Conservation (phyloP, 352 stramenopile genomes). For the Pythium sp. region DNA sequence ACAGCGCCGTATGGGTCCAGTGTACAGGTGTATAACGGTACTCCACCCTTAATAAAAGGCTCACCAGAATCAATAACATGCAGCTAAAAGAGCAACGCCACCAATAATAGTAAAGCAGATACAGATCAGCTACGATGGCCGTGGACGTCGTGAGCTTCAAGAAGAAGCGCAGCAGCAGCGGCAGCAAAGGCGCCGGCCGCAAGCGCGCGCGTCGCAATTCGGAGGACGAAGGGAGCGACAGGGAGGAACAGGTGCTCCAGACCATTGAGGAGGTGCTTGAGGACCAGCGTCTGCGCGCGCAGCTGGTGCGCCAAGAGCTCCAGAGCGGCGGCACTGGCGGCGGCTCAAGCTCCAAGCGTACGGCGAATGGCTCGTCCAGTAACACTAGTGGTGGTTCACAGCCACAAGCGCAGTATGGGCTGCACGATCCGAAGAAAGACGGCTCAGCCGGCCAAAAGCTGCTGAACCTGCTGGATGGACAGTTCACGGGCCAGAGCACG, state of each 20-base stretch:
- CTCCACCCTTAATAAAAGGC: background rate
- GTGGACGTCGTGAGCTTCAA: constrained; percentile 51
- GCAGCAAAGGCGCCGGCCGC: constrained; percentile 11
- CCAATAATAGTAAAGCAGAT: background rate
- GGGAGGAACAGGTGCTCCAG: constrained; percentile 38
- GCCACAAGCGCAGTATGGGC: constrained; percentile 37
- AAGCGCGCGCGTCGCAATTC: constrained; percentile 39
- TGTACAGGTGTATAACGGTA: background rate
- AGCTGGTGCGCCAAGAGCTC: constrained; percentile 38
- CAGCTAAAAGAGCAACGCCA: background rate
- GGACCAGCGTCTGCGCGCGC: constrained; percentile 59
- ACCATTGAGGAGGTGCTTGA: constrained; percentile 67
- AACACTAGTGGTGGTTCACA: background rate
- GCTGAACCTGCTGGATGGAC: constrained; percentile 65
- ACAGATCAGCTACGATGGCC: background rate
- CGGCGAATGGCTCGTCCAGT: background rate
- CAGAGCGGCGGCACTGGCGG: constrained; percentile 18
- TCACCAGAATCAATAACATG: background rate
- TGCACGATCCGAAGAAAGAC: constrained; percentile 78
- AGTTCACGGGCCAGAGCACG: constrained; percentile 75
- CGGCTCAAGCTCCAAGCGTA: background rate
- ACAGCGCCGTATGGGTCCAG: background rate
- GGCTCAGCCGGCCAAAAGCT: constrained; percentile 67
- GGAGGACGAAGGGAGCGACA: constrained; percentile 19
- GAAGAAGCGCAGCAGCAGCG: constrained; percentile 45